phyloP scores from a whole-genome alignment of 2,329 filamentous ascomycete species.

The Fulvia fulva region DNA sequence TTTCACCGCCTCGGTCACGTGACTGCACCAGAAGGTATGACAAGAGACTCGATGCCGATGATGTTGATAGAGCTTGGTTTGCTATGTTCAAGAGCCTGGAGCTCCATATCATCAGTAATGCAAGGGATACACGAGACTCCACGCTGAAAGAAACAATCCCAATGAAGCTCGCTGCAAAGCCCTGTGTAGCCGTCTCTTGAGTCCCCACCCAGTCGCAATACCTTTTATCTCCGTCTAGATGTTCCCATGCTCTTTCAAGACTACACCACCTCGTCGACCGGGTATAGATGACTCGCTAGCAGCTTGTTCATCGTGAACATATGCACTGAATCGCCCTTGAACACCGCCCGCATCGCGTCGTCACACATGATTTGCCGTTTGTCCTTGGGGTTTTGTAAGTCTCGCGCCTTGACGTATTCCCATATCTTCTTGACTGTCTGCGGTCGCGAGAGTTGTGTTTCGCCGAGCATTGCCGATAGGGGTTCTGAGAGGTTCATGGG shows the following conservation, averaged over 20 bases:
- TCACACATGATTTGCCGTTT: constrained; percentile 93
- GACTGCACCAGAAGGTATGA: too few relatives aligned
- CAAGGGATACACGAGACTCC: background rate
- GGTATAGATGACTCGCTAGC: constrained; percentile 83
- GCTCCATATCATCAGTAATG: background rate
- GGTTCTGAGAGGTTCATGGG: constrained; percentile 70
- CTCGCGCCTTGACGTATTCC: constrained; percentile 85
- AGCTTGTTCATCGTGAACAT: constrained; percentile 99
- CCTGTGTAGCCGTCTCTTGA: background rate
- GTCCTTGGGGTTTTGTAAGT: constrained; percentile 86
- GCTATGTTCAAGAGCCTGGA: background rate
- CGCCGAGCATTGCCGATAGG: constrained; percentile 66
- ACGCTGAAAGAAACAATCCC: background rate
- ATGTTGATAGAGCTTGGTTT: background rate
- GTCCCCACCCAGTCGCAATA: too few relatives aligned
- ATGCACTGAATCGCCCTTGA: constrained; percentile 85
- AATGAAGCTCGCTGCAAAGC: background rate
- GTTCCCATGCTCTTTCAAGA: background rate
- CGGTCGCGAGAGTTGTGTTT: constrained; percentile 78
- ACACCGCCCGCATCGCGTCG: constrained; percentile 83
- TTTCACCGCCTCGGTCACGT: too few relatives aligned
- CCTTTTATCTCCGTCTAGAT: background rate
- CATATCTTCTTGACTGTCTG: constrained; percentile 96
- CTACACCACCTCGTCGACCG: constrained; percentile 60
- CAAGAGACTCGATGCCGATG: too few relatives aligned